Base-by-base conservation (phyloP, 768 basidiomycete genomes). In the Wakefieldia striispora region DNA sequence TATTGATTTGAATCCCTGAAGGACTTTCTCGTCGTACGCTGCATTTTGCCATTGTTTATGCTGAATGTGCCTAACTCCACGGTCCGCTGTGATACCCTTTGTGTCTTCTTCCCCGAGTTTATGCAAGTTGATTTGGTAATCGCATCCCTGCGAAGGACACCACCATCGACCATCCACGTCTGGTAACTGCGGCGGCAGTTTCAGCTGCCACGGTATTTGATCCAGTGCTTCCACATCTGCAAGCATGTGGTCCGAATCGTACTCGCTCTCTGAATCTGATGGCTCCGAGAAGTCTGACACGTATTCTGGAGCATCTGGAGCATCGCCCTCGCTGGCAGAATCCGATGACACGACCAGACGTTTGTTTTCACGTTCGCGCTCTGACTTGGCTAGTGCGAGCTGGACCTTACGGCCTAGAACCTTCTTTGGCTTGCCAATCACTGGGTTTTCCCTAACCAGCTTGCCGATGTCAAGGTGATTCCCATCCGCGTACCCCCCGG, bases 201-300 rank as follows among this genome's bases (percentile, higher is more conserved):
- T 65, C 41, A 72, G 61, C 42, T 67, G 66, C 34, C 57, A 54
- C 4, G 78, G 80, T 40, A 81, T 63, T 13, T 29, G 70, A 40
- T 35, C 51, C 47, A 40, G 54, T 54, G 55, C 64, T 47, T 40
- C 46, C 20, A 66, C 69, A 17, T 47, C 49, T 34, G 51, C 46
- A 11, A 43, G 3, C 1, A 17, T 17, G 8, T 61, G 43, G 35
- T 65, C 64, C 40, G 74, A 70, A 37, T 75, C 74, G 2, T 75
- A 64, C n/a, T 66, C 71, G 6, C 14, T 33, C 13, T 74, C 68
- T 12, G 66, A 67, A 19, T 77, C 75, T 4, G 81, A 81, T 7
- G 63, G 58, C n/a, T 76, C 75, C 11, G 78, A 79, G 59, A 84
- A 84, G 57, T 85, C 83, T 0, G 78, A 72, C 58, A 79, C 80